These are phyloP conservation scores for Cryptococcus depauperatus DNA, from an alignment of 1,284 basidiomycete genomes.

Conservation along the genomic window DNA sequence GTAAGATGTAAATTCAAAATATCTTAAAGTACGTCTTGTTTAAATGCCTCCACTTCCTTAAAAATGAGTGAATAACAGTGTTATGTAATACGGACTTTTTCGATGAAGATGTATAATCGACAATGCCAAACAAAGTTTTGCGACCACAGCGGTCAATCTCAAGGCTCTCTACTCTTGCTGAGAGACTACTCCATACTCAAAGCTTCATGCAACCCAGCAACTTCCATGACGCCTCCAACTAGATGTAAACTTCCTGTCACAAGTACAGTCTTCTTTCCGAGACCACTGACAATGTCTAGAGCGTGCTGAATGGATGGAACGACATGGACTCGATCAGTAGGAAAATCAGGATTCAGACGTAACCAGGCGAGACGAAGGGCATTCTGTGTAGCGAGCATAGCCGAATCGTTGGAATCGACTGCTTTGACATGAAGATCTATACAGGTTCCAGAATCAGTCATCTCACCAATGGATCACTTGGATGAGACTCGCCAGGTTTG, in stretches of 20 bases:
- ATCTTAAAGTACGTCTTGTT: too few species aligned
- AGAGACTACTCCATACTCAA: slow-evolving; percentile 34
- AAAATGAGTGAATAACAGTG: too few species aligned
- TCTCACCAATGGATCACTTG: neutral
- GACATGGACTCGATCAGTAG: slow-evolving; percentile 59
- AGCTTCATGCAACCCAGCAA: slow-evolving; percentile 61
- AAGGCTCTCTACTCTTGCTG: too few species aligned
- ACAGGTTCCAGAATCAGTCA: neutral
- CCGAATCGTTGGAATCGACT: slow-evolving; percentile 57
- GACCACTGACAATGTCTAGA: slow-evolving; percentile 53
- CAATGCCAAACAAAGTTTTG: neutral
- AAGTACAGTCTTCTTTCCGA: slow-evolving; percentile 54
- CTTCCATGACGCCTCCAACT: slow-evolving; percentile 89
- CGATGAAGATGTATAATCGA: too few species aligned
- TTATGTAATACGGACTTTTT: too few species aligned
- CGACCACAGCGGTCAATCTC: neutral
- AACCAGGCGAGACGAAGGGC: slow-evolving; percentile 65
- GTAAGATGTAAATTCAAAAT: too few species aligned
- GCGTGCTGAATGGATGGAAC: slow-evolving; percentile 85
- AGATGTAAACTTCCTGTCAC: slow-evolving; percentile 91
- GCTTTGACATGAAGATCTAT: slow-evolving; percentile 66
- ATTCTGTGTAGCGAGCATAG: slow-evolving; percentile 64
- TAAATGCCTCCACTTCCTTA: too few species aligned
- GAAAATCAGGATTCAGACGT: slow-evolving; percentile 56
- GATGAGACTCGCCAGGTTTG: slow-evolving; percentile 64